These are phyloP conservation scores for Ustilago loliicola DNA, from an alignment of 1,284 basidiomycete species.

Conservation along the genomic window DNA sequence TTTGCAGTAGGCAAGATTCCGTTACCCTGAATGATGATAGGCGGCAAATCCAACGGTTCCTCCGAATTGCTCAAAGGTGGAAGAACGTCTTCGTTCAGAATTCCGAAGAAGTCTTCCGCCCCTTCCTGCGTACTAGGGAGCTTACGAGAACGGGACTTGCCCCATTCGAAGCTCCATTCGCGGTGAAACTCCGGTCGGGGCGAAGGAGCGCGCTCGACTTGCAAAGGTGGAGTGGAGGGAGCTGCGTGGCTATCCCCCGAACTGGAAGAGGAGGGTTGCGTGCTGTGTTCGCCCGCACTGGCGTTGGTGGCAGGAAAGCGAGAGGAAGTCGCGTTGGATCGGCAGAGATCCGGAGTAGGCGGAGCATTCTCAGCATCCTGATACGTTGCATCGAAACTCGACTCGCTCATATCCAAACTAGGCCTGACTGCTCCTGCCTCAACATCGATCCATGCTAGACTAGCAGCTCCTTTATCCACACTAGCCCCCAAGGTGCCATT, in stretches of 20 bases:
- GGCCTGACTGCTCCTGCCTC: constrained; percentile 28
- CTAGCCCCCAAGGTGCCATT: constrained; percentile 27
- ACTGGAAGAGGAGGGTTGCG: constrained; percentile 32
- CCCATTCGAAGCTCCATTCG: constrained; percentile 62
- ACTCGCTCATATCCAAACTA: constrained; percentile 45
- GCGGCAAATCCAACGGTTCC: constrained; percentile 60
- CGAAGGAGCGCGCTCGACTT: constrained; percentile 13
- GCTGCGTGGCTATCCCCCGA: constrained; percentile 52
- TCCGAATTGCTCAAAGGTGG: constrained; percentile 53
- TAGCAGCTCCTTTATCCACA: constrained; percentile 8
- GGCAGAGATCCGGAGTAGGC: constrained; percentile 43
- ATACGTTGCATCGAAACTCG: constrained; percentile 27
- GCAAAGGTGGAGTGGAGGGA: constrained; percentile 38
- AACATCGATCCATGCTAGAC: constrained; percentile 42
- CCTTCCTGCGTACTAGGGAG: constrained; percentile 2
- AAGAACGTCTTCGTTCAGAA: constrained; percentile 45
- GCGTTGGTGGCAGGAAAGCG: background rate
- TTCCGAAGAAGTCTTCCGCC: constrained; percentile 66
- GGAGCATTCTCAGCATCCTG: constrained; percentile 47
- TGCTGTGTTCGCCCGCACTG: constrained; percentile 27
- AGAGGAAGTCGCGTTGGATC: constrained; percentile 6
- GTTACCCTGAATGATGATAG: constrained; percentile 47
- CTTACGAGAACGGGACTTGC: constrained; percentile 26
- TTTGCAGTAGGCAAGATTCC: constrained; percentile 33
- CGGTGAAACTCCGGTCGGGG: constrained; percentile 62